phyloP scores from a whole-genome alignment of 139 green algal genomes.

The Nannochloris sp. region DNA sequence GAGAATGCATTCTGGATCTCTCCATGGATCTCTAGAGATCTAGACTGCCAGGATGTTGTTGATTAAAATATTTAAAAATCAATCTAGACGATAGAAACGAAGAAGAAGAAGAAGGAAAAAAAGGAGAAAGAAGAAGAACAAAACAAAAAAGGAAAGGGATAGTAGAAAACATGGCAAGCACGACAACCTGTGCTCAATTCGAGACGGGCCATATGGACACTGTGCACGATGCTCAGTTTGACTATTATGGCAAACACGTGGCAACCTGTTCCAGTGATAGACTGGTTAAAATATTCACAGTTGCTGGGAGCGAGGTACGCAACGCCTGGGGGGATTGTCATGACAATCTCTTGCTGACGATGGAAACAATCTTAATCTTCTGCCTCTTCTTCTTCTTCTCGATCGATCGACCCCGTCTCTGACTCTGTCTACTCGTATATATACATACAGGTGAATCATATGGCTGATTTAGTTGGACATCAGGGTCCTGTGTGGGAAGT shows the following conservation, averaged over 20 bases:
- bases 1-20: too few relatives aligned
- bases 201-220: slow-evolving; percentile 77
- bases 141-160: neutral
- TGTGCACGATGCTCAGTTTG: slow-evolving; percentile 59
- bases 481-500: slow-evolving; percentile 84
- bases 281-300: slow-evolving; percentile 64
- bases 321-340: too few relatives aligned
- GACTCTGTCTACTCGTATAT: too few relatives aligned
- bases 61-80: too few relatives aligned
- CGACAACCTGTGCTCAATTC: slow-evolving; percentile 39
- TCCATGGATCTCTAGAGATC: too few relatives aligned
- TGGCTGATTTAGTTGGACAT: slow-evolving; percentile 79
- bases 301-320: slow-evolving; percentile 29
- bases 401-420: too few relatives aligned
- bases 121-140: neutral
- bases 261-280: slow-evolving; percentile 89
- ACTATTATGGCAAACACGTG: slow-evolving; percentile 93
- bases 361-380: too few relatives aligned
- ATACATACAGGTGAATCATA: slow-evolving; percentile 20
- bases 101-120: too few relatives aligned
- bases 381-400: too few relatives aligned
- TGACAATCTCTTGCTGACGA: too few relatives aligned
- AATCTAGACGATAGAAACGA: too few relatives aligned
- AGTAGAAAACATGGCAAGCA: slow-evolving; percentile 4
- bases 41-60: too few relatives aligned